Conservation (phyloP, 208 protist species). For the Trichomonas vaginalis region DNA sequence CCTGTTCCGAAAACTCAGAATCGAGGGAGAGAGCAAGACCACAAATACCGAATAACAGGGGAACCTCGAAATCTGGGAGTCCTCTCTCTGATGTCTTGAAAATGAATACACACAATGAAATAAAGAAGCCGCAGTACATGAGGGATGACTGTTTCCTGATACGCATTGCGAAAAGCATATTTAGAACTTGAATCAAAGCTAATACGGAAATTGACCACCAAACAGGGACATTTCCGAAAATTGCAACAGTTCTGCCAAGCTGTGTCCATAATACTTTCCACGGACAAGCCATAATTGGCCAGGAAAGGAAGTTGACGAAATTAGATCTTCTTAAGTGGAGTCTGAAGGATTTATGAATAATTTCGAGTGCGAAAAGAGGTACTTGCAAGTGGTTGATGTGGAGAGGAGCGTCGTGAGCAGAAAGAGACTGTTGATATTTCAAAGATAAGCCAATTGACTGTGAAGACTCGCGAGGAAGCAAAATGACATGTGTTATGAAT, state of each 20-base stretch:
- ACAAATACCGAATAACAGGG: background rate
- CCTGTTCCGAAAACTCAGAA: background rate
- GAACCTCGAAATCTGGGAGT: background rate
- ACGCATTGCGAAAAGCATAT: background rate
- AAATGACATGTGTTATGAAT: background rate
- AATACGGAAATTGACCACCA: background rate
- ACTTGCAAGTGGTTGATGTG: background rate
- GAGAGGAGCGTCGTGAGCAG: no score
- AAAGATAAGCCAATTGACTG: background rate
- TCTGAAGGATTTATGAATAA: background rate
- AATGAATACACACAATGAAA: background rate
- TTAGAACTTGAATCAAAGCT: background rate
- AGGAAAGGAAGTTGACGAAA: background rate
- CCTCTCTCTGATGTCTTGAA: background rate
- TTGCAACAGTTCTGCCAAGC: background rate
- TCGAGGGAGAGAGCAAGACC: background rate
- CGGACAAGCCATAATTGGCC: background rate
- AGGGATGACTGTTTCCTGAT: background rate
- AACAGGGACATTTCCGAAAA: background rate
- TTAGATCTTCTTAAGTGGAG: background rate
- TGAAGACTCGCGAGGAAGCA: background rate
- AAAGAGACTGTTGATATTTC: background rate
- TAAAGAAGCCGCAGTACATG: background rate
- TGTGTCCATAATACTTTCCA: slow-evolving; percentile 6
- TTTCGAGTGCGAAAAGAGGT: background rate